Base-by-base conservation (phyloP, 2,329 filamentous ascomycete species). In the Exserohilum turcica region DNA sequence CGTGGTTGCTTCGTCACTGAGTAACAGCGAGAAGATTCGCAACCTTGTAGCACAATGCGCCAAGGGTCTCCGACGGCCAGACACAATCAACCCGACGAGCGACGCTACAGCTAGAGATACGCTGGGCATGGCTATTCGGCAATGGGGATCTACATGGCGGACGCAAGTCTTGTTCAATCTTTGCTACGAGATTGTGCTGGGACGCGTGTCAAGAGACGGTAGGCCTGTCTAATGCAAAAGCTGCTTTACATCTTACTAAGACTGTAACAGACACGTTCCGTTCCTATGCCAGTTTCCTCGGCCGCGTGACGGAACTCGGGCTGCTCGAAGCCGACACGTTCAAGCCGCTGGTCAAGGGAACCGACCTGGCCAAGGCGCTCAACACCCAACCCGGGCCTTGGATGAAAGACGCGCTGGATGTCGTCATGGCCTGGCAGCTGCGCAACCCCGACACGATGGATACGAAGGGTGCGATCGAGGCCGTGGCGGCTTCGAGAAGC, bases 391-490 rank as follows among this genome's bases (percentile, higher is more conserved):
- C 90, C 0, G 91, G 91, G 1, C 86, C 80, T n/a, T 97, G 93
- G 93, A 89, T 95, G 82, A 85, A 85, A 48, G 81, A 82, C 39
- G 92, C 92, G 3, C 77, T 96, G 40, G 88, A 95, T 28, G 79
- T 92, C 3, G 89, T 91, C 56, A 84, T 95, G 74, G 86, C 86
- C 56, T 97, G 92, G 92, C 94, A 97, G 74, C 82, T 97, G 46
- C 83, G 90, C 32, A 86, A 97, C 68, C 91, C 92, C 0, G 80
- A 80, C 3, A 79, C 78, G 52, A 84, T 81, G 3, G 87, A 92
- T 57, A 76, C 80, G 27, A 65, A 67, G 28, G 70, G 71, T 49
- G 78, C 77, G 12, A 77, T 81, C 44, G 74, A 78, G 61, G 76
- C 76, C 55, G 77, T 81, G 37, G 74, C 74, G 63, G 64, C 63